Percentiles rank a stretch among this genome's conserved stretches.
phyloP scores from a whole-genome alignment of 345 rosid species.

The Rhodamnia rubescens region DNA sequence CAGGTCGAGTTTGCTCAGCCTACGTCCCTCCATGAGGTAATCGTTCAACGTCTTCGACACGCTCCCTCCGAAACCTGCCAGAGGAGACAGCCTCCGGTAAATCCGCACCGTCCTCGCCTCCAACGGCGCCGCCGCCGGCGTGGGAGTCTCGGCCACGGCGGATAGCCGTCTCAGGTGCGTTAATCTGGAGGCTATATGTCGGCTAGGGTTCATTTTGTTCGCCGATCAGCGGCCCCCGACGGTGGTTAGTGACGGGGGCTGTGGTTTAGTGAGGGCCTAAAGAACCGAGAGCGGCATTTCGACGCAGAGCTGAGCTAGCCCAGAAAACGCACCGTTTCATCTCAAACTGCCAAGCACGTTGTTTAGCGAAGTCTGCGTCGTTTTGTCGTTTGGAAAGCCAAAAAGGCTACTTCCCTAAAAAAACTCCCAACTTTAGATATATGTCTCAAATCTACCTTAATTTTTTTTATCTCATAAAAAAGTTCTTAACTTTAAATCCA shows the following conservation, averaged over 20 bases:
- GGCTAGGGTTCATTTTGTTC: conserved; percentile 9
- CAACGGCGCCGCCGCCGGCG: neutral
- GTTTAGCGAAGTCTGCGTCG: neutral
- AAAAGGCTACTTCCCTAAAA: neutral
- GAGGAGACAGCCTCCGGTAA: conserved; percentile 41
- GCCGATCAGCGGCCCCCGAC: neutral
- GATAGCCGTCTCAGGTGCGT: conserved; percentile 13
- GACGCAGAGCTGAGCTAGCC: neutral
- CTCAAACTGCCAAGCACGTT: neutral
- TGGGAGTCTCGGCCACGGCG: conserved; percentile 5
- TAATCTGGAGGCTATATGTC: conserved; percentile 9
- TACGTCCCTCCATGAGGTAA: conserved; percentile 35
- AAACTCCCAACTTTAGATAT: accelerated
- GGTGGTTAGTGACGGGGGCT: neutral
- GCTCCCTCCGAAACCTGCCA: conserved; percentile 32
- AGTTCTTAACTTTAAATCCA: too few species aligned
- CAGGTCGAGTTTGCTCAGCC: conserved; percentile 24
- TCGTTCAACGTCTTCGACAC: conserved; percentile 45
- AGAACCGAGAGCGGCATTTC: neutral
- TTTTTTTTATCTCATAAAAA: too few species aligned
- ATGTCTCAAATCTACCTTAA: too few species aligned
- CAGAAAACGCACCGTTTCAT: neutral
- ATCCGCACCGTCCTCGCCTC: neutral
- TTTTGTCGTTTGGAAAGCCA: neutral
- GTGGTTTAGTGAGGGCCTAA: neutral